Conservation (phyloP, 345 rosid genomes). For the Xanthoceras sorbifolium region DNA sequence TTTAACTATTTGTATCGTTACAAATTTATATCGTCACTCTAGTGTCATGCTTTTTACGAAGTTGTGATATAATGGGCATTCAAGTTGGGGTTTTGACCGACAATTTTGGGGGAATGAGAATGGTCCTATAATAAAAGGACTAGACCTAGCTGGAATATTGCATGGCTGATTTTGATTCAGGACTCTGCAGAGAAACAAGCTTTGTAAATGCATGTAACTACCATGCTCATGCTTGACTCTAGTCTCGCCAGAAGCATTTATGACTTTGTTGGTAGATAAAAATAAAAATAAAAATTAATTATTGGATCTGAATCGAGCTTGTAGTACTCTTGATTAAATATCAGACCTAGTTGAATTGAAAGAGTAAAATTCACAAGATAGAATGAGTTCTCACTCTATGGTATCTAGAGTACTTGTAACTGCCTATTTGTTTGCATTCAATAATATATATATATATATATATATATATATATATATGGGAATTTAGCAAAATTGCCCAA, state of each 20-base stretch:
- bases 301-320: background rate
- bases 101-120: background rate
- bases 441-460: too few species aligned
- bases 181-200: background rate
- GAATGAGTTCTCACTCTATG: background rate
- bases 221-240: background rate
- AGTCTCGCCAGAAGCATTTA: background rate
- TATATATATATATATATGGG: too few species aligned
- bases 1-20: too few species aligned
- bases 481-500: too few species aligned
- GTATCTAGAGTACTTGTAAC: background rate
- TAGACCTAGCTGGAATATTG: background rate
- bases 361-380: background rate
- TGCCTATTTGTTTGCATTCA: too few species aligned
- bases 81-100: background rate
- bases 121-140: background rate
- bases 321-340: background rate
- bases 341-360: too few species aligned
- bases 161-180: background rate
- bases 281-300: too few species aligned
- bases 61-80: background rate
- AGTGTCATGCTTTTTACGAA: background rate
- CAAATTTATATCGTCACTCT: too few species aligned
- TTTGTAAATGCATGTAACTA: background rate
- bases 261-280: background rate